A percentile compares a stretch with the other conserved stretches of the same genome.
phyloP scores from a whole-genome alignment of 1,284 basidiomycete species.

The Heterobasidion irregulare region DNA sequence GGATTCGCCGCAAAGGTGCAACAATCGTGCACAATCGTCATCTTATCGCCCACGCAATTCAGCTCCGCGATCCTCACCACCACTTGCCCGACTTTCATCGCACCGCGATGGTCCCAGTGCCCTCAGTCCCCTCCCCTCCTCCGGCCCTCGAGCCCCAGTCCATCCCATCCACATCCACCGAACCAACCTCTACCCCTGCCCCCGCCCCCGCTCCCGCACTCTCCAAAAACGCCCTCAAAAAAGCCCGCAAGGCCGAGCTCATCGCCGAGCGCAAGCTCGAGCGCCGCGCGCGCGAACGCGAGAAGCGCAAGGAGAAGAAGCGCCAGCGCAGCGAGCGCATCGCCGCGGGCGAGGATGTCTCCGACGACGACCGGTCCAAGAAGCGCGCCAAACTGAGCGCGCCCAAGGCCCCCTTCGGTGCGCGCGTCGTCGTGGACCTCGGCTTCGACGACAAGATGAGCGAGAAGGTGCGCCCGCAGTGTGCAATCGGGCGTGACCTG shows the following conservation, averaged over 20 bases:
- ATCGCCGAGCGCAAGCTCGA: slow-evolving; percentile 65
- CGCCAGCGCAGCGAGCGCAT: slow-evolving; percentile 43
- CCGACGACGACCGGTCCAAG: slow-evolving; percentile 32
- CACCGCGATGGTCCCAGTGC: background rate
- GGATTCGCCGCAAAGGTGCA: too few species aligned
- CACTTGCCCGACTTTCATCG: background rate
- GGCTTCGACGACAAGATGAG: slow-evolving; percentile 94
- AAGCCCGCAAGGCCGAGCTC: slow-evolving; percentile 58
- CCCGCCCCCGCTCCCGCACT: slow-evolving; percentile 25
- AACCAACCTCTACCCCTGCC: background rate
- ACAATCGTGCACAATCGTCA: background rate
- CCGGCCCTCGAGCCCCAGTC: background rate
- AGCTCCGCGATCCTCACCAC: background rate
- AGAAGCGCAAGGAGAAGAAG: slow-evolving; percentile 62
- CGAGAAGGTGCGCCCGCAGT: slow-evolving; percentile 63
- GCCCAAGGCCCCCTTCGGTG: slow-evolving; percentile 47
- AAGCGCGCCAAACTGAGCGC: slow-evolving; percentile 33
- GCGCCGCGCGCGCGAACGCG: slow-evolving; percentile 69
- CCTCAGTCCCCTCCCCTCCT: background rate
- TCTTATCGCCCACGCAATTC: background rate
- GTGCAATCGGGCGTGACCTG: too few species aligned
- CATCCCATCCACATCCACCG: background rate
- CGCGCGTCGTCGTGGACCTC: slow-evolving; percentile 81
- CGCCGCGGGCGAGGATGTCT: slow-evolving; percentile 44
- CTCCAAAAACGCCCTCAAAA: slow-evolving; percentile 81